Base-by-base conservation (phyloP, 2,329 filamentous ascomycete genomes). In the Chaetomiaceae sp. region DNA sequence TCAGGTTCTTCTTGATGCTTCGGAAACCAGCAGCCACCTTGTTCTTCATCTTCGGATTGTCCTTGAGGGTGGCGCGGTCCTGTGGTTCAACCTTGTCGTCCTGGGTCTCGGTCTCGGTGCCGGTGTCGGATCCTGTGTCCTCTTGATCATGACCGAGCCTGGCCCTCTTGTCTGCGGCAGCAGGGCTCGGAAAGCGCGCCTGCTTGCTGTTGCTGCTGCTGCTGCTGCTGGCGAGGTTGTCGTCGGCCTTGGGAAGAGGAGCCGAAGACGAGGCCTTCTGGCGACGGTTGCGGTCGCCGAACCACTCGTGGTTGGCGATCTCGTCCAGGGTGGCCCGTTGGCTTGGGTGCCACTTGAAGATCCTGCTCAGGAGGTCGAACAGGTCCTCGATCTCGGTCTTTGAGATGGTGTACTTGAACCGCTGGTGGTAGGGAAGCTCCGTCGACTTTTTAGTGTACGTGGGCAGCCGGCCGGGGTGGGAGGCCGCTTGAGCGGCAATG, bases 261-360 rank as follows among this genome's bases (percentile, higher is more conserved):
- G 22, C 6, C 1, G 34, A 23, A 19, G 42, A n/a, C 25, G 7
- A 19, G 9, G n/a, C n/a, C n/a, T n/a, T n/a, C 17, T 20, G n/a
- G 34, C 17, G 25, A 14, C 17, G 19, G 34, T 40, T 34, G 4
- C 56, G 45, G 8, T n/a, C 42, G 6, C 38, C 38, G 17, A 58
- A 58, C 53, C 53, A 58, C 6, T 47, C 34, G n/a, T 56, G 54
- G 9, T 4, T 7, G n/a, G 43, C 20, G 34, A 59, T 49, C 4
- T 51, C 20, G 19, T 47, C 22, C 1, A 54, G 11, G 1, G 56
- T 25, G 14, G 48, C 39, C 33, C 56, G 47, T 14, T 59, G 23
- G 5, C 39, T 29, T 7, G 51, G 47, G 5, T 17, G 34, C 50
- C 54, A 59, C 47, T 19, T 14, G 36, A 56, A 52, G 6, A 59